Evolutionary conservation across 495 filamentous ascomycete species (phyloP).

Genomic region (Penicillium goetzii): DNA sequence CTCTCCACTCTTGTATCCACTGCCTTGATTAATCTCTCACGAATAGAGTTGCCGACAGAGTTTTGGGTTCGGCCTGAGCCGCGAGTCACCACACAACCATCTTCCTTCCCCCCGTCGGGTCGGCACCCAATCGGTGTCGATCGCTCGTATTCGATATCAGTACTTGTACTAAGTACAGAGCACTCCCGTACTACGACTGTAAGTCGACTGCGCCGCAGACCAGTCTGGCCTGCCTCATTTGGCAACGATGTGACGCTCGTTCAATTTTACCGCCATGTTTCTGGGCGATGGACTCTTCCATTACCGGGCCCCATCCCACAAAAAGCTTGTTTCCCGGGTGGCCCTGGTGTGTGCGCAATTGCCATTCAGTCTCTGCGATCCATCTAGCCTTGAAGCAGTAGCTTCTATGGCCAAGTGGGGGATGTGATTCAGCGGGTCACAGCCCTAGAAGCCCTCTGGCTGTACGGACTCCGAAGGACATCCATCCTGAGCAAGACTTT

Average conservation of each 20-base stretch:
- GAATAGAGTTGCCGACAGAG: conserved; percentile 19
- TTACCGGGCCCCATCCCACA: conserved; percentile 20
- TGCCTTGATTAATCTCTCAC: conserved; percentile 4
- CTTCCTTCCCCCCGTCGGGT: conserved; percentile 8
- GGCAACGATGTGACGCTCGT: conserved; percentile 10
- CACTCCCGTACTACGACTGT: not conserved
- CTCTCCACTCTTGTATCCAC: not conserved
- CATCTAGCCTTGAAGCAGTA: conserved; percentile 18
- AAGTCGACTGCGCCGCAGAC: not conserved
- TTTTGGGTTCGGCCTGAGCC: conserved; percentile 34
- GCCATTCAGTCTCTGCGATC: conserved; percentile 3
- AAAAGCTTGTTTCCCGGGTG: conserved; percentile 31
- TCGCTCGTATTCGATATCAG: conserved; percentile 29
- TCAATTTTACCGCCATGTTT: not conserved
- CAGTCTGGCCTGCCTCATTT: conserved; percentile 10
- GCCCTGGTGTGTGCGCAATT: conserved; percentile 7
- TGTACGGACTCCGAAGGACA: not conserved
- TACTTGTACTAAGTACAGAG: not conserved
- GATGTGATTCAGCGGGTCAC: not conserved
- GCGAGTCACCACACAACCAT: conserved; percentile 12
- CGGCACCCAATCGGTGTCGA: conserved; percentile 28
- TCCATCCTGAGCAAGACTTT: not conserved
- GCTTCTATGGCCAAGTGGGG: not conserved
- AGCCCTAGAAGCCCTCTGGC: not conserved
- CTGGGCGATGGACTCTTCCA: not conserved